Evolutionary conservation across 2,329 filamentous ascomycete species (phyloP), one percentile per base, ranked within the genome.

Genomic region (Fusarium xyrophilum): DNA sequence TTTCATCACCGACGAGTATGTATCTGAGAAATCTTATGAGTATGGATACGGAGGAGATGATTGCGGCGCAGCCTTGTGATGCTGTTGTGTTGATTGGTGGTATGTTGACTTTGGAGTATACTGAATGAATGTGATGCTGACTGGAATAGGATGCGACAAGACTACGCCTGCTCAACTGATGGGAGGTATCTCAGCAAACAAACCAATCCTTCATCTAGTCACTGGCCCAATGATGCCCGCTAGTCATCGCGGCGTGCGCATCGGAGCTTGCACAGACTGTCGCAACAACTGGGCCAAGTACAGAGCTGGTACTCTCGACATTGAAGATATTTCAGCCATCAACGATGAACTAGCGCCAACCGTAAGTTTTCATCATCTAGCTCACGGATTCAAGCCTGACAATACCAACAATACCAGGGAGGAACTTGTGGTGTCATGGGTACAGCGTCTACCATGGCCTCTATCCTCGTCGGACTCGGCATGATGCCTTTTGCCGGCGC

Each of bases 401-500:
- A n/a, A n/a, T n/a, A n/a, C n/a, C n/a, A n/a, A n/a, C n/a, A n/a
- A 1, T 11, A 0, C 0, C 40, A 52, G 82, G 87, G 88, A 3
- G 93, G 93, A 32, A 93, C 92, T 2, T 97, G 93, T 68, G 93
- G 93, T 47, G 93, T 94, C 21, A 97, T 97, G 93, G 96, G 93
- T 68, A 97, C 93, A 0, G 93, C 93, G 10, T 95, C 93, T 74
- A 96, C 93, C 4, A 95, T 97, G 92, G 91, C 92, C 2, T 94
- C 91, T 9, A 87, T 93, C 19, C 91, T 94, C 25, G 92, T 93
- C 65, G 92, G 88, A 1, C 89, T 97, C 72, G 93, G 93, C n/a
- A 83, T 96, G 69, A 91, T 92, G 61, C 84, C 94, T 1, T 89
- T 93, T 11, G 88, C 88, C 9, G 93, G 91, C 1, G 92, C 92